phyloP scores from a whole-genome alignment of 208 protist species.

The Wallacemonas sp. region DNA sequence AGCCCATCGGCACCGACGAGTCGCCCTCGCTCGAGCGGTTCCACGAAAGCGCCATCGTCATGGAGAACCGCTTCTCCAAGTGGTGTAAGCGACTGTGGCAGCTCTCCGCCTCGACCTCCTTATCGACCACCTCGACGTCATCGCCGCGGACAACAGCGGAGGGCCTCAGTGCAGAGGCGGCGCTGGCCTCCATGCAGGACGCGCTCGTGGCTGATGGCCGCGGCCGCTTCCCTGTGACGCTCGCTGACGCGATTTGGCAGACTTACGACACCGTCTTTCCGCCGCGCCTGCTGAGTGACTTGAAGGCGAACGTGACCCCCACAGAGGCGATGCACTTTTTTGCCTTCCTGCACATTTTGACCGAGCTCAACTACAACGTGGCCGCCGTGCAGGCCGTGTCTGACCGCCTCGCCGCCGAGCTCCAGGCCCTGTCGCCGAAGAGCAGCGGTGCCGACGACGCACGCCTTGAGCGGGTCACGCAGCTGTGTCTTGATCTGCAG shows the following conservation, averaged over 20 bases:
- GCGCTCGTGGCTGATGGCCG: constrained; percentile 40
- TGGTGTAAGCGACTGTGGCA: constrained; percentile 79
- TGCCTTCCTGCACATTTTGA: constrained; percentile 49
- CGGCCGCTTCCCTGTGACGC: constrained; percentile 44
- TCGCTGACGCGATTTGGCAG: constrained; percentile 74
- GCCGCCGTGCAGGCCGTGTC: constrained; percentile 35
- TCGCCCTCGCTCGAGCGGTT: neutral
- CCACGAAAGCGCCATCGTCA: constrained; percentile 15
- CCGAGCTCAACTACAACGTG: constrained; percentile 62
- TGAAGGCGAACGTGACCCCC: constrained; percentile 28
- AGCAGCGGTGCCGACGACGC: constrained; percentile 5
- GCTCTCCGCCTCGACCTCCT: constrained; percentile 25
- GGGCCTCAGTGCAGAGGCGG: constrained; percentile 22
- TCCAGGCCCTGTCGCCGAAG: constrained; percentile 24
- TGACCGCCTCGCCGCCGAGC: constrained; percentile 27
- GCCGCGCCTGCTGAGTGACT: constrained; percentile 30
- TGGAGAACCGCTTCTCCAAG: constrained; percentile 59
- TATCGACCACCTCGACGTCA: too few species aligned
- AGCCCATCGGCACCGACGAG: neutral
- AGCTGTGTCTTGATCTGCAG: constrained; percentile 53
- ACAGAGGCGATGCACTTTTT: constrained; percentile 46
- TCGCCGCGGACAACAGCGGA: too few species aligned
- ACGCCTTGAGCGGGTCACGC: constrained; percentile 29
- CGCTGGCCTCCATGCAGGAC: constrained; percentile 31
- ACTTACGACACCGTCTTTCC: constrained; percentile 71